Percentiles rank a stretch among this genome's conserved stretches.
Evolutionary conservation across 2,329 filamentous ascomycete genomes (phyloP).

Genomic region (Trichoderma endophyticum): DNA sequence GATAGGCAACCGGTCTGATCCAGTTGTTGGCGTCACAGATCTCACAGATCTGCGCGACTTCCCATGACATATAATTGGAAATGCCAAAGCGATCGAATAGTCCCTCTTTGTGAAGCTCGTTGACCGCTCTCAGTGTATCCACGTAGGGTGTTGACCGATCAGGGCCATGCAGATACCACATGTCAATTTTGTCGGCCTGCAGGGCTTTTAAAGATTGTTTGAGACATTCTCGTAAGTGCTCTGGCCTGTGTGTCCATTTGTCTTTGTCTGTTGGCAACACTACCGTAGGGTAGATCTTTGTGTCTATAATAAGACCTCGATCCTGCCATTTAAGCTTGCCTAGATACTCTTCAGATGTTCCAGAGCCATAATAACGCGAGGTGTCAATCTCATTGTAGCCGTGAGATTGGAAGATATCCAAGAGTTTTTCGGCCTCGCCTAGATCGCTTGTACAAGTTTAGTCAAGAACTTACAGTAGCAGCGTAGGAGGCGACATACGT

Average conservation of each 20-base stretch:
- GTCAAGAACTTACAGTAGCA: background rate
- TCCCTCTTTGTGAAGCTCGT: background rate
- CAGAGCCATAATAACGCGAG: background rate
- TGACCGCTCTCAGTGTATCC: background rate
- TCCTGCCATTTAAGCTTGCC: background rate
- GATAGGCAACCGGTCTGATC: background rate
- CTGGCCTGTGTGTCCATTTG: background rate
- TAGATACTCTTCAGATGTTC: background rate
- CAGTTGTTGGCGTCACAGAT: background rate
- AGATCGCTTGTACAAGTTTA: background rate
- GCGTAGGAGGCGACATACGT: background rate
- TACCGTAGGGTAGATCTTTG: background rate
- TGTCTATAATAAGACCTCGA: background rate
- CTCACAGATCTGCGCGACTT: background rate
- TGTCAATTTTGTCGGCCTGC: background rate
- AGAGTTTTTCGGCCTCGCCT: background rate
- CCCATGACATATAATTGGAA: background rate
- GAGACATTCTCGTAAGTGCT: background rate
- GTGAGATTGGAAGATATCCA: background rate
- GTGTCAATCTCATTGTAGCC: conserved; percentile 37
- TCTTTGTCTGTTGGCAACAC: background rate
- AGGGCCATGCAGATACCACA: background rate
- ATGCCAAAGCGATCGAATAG: background rate
- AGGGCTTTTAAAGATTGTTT: background rate
- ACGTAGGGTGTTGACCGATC: background rate